Conservation (phyloP, 495 filamentous ascomycete species). For the Hypomontagnella monticulosa region DNA sequence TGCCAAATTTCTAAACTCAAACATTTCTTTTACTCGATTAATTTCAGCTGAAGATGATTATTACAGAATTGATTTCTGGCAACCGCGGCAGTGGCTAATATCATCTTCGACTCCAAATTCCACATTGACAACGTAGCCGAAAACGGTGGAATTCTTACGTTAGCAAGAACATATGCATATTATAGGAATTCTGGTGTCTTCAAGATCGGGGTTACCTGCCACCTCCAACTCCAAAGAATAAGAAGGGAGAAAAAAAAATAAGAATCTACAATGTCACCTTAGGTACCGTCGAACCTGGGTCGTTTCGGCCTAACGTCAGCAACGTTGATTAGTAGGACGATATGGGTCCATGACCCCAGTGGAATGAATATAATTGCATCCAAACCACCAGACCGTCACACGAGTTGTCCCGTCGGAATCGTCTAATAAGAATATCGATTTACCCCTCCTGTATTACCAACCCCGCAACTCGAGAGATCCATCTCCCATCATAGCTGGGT, state of each 20-base stretch:
- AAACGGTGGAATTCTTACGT: slow-evolving; percentile 10
- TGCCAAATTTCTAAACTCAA: too few species aligned
- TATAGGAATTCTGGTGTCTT: not conserved
- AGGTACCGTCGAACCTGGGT: slow-evolving; percentile 14
- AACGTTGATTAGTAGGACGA: slow-evolving; percentile 13
- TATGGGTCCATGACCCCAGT: slow-evolving; percentile 13
- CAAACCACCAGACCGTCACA: slow-evolving; percentile 6
- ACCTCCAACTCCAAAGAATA: slow-evolving; percentile 11
- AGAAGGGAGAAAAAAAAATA: not conserved
- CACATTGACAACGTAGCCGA: not conserved
- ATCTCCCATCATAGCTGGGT: not conserved
- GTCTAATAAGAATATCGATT: not conserved
- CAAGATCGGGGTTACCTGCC: slow-evolving; percentile 19
- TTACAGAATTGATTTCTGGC: too few species aligned
- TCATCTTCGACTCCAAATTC: not conserved
- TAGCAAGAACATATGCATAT: slow-evolving; percentile 5
- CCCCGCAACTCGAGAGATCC: slow-evolving; percentile 5
- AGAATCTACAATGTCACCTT: slow-evolving; percentile 17
- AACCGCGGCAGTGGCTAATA: too few species aligned
- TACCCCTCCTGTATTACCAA: not conserved
- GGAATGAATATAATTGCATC: not conserved
- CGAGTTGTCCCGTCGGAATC: not conserved
- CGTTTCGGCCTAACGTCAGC: slow-evolving; percentile 27
- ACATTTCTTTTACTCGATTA: too few species aligned
- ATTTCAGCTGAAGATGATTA: too few species aligned